Evolutionary conservation across 2,329 filamentous ascomycete species (phyloP), one percentile per base, ranked within the genome.

Genomic region (Aureobasidium sp.): DNA sequence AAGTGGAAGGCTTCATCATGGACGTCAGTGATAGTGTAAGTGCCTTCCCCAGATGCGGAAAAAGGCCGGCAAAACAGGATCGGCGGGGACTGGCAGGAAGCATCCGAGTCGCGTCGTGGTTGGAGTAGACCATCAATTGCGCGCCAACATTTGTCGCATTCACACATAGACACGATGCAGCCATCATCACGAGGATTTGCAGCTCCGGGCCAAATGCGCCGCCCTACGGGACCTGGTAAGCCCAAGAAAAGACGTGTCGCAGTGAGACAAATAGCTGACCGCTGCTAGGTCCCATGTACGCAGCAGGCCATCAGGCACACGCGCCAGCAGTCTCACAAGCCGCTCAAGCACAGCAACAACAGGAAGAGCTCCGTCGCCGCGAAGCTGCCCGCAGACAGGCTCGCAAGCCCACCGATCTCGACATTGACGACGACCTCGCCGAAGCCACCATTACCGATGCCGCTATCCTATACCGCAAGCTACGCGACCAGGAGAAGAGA

Each of bases 351-450:
- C 74, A 75, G 62, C 77, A 79, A 65, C 73, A 77, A 63, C 73
- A 75, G 62, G 76, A 76, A 64, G 74, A 76, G 52, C 67, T 73
- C 61, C 70, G 71, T 41, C 68, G 70, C 48, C 82, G 80, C 67
- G 87, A 90, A 72, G 81, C 85, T 66, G 86, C 88, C 49, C 91
- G 92, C 74, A 86, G 91, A 64, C 86, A 90, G 68, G 91, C 90
- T 71, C 86, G 87, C 72, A 95, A 93, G 76, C 94, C 94, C 1
- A 97, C 91, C 63, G 94, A 99, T 76, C 96, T 91, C 81, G 94
- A 91, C 69, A 86, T 99, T 29, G 92, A 94, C 42, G 92, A 97
- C 66, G 91, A 90, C 62, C 66, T 73, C 34, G 82, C 96, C 48
- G 92, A 95, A 68, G 84, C 88, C 66, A 84, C 91, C 64, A 85